These are phyloP conservation scores for Colletotrichum liriopes DNA, from an alignment of 2,329 filamentous ascomycete species.

Conservation along the genomic window DNA sequence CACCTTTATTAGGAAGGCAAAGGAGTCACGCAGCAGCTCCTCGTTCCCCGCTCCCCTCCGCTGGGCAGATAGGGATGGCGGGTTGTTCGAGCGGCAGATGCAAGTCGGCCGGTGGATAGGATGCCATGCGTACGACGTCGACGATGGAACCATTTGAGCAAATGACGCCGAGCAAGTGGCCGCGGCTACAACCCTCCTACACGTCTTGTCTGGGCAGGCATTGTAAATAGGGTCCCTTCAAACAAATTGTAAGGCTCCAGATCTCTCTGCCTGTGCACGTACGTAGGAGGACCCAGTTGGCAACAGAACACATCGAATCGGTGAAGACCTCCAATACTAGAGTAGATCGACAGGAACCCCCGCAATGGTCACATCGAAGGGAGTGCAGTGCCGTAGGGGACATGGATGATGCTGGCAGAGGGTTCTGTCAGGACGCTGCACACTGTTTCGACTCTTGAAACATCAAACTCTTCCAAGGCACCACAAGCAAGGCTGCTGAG, in stretches of 20 bases:
- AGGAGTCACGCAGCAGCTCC: not conserved
- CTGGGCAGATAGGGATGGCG: not conserved
- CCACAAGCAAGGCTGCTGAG: conserved; percentile 3
- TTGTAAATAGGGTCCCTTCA: not conserved
- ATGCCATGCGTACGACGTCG: not conserved
- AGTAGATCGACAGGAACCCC: not conserved
- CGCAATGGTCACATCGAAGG: not conserved
- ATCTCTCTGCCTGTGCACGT: not conserved
- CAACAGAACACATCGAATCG: conserved; percentile 7
- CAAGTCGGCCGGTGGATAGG: not conserved
- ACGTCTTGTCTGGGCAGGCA: not conserved
- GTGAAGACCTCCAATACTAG: not conserved
- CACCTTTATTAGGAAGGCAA: not conserved
- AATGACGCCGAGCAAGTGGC: not conserved
- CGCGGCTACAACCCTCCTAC: not conserved
- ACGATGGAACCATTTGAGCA: no score
- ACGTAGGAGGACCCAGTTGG: not conserved
- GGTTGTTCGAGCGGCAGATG: not conserved
- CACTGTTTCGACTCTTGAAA: conserved; percentile 24
- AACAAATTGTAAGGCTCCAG: not conserved
- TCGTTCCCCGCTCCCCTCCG: not conserved
- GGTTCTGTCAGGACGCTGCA: not conserved
- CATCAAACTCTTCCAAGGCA: conserved; percentile 23
- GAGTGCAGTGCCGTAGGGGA: not conserved
- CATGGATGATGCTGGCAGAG: not conserved